Evolutionary conservation across 2,329 filamentous ascomycete species (phyloP), one percentile per base, ranked within the genome.

Genomic region (Apiospora aurea): DNA sequence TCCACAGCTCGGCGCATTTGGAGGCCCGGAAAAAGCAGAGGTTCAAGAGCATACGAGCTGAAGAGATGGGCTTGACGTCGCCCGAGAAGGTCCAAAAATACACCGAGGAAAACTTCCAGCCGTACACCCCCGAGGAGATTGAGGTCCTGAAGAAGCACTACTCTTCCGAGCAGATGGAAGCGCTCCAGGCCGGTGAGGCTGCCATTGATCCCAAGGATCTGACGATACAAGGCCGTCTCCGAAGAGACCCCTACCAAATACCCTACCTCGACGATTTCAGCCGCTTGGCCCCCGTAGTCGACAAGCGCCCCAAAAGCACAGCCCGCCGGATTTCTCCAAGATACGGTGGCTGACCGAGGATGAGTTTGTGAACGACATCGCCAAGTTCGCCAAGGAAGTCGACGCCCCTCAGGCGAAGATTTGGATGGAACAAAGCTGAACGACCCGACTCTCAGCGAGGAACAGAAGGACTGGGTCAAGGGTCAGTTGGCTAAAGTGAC

Each of bases 251-350:
- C 11, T 93, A 94, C 86, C 86, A 87, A 70, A 85, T 95, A 69
- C 86, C 89, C 73, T 96, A 97, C 81, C 84, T 96, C 71, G 95
- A 98, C 80, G 94, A 97, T 81, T 93, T 97, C 78, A 90, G 92
- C 73, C 88, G 88, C 72, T 88, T 96, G 74, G 90, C 94, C 78
- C 94, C 94, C 70, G 87, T 94, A 69, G 88, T 96, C 73, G 96
- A 98, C 84, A 89, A 92, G 80, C 90, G 85, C 81, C 88, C 83
- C 76, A 86, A 83, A 83, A 81, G 67, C 81, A 83, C 79, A 83
- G 81, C 71, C 87, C 87, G 77, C 87, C 86, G 78, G 85, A 51
- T 13, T 53, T 69, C 34, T 16, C 29, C 34, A 51, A 57, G 34
- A n/a, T 69, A 41, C 46, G 68, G 16, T 69, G 68, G 68, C 21